These are phyloP conservation scores for Cinnamomum micranthum DNA, from an alignment of 164 flowering plant genomes.

Conservation along the genomic window DNA sequence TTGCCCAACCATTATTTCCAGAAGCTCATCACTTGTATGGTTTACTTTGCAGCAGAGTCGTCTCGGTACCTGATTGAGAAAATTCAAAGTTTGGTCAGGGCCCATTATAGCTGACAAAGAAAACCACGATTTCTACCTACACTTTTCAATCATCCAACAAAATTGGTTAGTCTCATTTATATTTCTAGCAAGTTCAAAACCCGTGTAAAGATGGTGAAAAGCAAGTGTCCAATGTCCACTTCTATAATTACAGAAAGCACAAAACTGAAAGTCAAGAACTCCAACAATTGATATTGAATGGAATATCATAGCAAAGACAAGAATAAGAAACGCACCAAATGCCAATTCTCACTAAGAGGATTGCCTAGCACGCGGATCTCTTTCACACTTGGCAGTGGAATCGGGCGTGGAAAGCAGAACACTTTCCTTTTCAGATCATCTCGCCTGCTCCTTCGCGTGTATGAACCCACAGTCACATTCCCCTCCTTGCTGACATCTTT, in stretches of 20 bases:
- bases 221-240: not conserved
- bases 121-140: not conserved
- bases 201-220: not conserved
- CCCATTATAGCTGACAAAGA: not conserved
- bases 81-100: not conserved
- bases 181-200: not conserved
- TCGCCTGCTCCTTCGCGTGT: slow-evolving; percentile 29
- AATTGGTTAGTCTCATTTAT: not conserved
- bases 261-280: not conserved
- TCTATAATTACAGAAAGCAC: not conserved
- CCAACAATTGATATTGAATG: not conserved
- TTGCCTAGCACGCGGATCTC: slow-evolving; percentile 36
- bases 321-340: slow-evolving; percentile 34
- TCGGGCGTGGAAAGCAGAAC: slow-evolving; percentile 46
- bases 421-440: slow-evolving; percentile 50
- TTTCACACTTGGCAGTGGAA: slow-evolving; percentile 39
- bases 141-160: no score
- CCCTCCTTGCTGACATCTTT: slow-evolving; percentile 36
- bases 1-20: slow-evolving; percentile 42
- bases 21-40: slow-evolving; percentile 28
- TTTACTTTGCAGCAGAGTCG: slow-evolving; percentile 48
- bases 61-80: slow-evolving; percentile 37
- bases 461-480: slow-evolving; percentile 42
- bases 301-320: not conserved
- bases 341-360: slow-evolving; percentile 50